Base-by-base conservation (phyloP, 2,329 filamentous ascomycete genomes). In the Colletotrichum gloeosporioides region DNA sequence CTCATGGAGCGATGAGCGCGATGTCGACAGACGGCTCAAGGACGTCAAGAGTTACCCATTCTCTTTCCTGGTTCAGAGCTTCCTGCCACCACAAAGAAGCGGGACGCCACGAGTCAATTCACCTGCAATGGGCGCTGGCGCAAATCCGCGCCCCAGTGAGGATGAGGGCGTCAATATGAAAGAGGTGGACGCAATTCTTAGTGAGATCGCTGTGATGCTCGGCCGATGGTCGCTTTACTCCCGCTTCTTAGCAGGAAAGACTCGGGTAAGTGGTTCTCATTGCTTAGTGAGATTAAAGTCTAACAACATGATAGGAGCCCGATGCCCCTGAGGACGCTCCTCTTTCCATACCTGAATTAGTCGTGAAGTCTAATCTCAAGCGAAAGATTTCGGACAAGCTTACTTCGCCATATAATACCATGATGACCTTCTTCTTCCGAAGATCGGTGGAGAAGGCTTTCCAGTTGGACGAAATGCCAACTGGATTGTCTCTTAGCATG, bases 31-130 rank as follows among this genome's bases (percentile, higher is more conserved):
- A 80, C 95, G 94, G 82, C 88, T 99, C 77, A 99, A 95, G 4
- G 97, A 99, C 81, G 95, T 98, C 84, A 99, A 98, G 86, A 98
- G 96, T 71, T 99, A 99, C 82, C 96, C 97, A 1, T 99, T 98
- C 84, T 98, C 96, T 0, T 99, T 99, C 82, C 87, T 99, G 61
- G 96, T 99, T 0, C 96, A 98, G 85, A 98, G 96, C 86, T 98
- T 98, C 83, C 84, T 98, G 63, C 92, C 95, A 0, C 88, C 91
- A 34, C 93, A 95, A 74, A 93, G 93, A 77, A 88, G 91, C 8
- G 84, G 86, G 13, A 93, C 93, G 3, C 90, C 93, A 4, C 91
- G 95, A 61, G 92, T 95, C 49, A 93, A 90, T 78, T 98, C 96
- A 3, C 96, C 96, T 2, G 95, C 95, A 1, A 84, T 90, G 44